Evolutionary conservation across 495 filamentous ascomycete genomes (phyloP).

Genomic region (Aspergillus mulundensis): DNA sequence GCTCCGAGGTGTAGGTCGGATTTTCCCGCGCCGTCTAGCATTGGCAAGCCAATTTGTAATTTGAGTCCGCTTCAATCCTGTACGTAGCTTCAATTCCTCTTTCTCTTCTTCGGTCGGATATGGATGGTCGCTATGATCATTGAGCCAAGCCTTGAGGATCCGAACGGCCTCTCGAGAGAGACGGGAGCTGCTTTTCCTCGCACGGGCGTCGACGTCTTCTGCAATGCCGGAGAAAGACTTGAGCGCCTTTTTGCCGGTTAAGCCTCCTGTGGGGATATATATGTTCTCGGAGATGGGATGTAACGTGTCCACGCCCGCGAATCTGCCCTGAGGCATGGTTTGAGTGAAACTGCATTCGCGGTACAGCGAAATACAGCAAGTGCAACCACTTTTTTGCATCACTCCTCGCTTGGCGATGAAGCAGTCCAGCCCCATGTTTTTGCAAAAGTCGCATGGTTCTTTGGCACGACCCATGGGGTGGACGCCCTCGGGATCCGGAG

Average conservation of each 20-base stretch:
- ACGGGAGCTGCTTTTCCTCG: slow-evolving; percentile 55
- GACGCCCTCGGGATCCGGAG: slow-evolving; percentile 33
- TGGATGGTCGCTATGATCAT: slow-evolving; percentile 67
- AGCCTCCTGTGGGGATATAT: slow-evolving; percentile 31
- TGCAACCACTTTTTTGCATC: slow-evolving; percentile 64
- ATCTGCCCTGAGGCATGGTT: slow-evolving; percentile 40
- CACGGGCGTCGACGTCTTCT: slow-evolving; percentile 39
- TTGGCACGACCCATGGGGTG: slow-evolving; percentile 48
- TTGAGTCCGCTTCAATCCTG: slow-evolving; percentile 70
- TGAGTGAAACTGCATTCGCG: slow-evolving; percentile 69
- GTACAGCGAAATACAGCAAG: slow-evolving; percentile 72
- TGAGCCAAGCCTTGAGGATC: slow-evolving; percentile 74
- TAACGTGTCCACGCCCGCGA: slow-evolving; percentile 50
- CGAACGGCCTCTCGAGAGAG: slow-evolving; percentile 71
- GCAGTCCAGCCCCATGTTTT: slow-evolving; percentile 64
- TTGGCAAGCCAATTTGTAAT: slow-evolving; percentile 88
- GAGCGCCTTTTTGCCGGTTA: slow-evolving; percentile 37
- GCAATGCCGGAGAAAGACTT: slow-evolving; percentile 39
- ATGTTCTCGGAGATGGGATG: slow-evolving; percentile 47
- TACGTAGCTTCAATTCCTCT: slow-evolving; percentile 63
- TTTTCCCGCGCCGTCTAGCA: slow-evolving; percentile 72
- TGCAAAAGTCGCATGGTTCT: slow-evolving; percentile 69
- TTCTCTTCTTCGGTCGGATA: slow-evolving; percentile 82
- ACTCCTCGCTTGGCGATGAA: slow-evolving; percentile 67
- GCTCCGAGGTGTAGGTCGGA: slow-evolving; percentile 53